Percentiles rank a stretch among this genome's conserved stretches.
These are phyloP conservation scores for Ceratocystis colombiana DNA, from an alignment of 2,329 filamentous ascomycete genomes.

Conservation along the genomic window DNA sequence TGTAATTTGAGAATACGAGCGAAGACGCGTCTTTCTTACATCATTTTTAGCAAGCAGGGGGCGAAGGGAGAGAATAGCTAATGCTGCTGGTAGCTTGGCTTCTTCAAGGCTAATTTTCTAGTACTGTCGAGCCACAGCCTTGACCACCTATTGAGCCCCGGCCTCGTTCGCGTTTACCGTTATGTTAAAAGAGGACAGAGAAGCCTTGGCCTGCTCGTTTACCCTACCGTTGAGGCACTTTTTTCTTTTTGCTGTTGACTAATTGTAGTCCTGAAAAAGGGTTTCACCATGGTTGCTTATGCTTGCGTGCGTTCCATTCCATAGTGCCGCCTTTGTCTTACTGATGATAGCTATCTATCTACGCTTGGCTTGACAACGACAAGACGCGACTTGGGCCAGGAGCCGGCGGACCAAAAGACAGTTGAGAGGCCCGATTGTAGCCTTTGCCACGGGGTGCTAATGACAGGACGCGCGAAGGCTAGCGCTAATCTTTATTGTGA, in stretches of 20 bases:
- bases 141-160: conserved; percentile 7
- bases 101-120: background rate
- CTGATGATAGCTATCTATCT: background rate
- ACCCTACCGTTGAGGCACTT: background rate
- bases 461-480: background rate
- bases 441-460: background rate
- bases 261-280: background rate
- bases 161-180: background rate
- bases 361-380: background rate
- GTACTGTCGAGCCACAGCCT: background rate
- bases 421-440: too few species aligned
- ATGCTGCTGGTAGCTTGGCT: background rate
- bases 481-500: background rate
- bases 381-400: background rate
- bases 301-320: background rate
- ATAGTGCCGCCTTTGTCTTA: background rate
- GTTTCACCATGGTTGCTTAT: background rate
- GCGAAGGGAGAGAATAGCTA: background rate
- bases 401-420: too few species aligned
- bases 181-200: background rate
- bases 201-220: background rate
- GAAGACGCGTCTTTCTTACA: background rate
- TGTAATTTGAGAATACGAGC: conserved; percentile 12
- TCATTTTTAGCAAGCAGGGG: background rate
- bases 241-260: background rate